Evolutionary conservation across 116 monocot genomes (phyloP), one percentile per base, ranked within the genome.

Genomic region (Trichopus zeylanicus): DNA sequence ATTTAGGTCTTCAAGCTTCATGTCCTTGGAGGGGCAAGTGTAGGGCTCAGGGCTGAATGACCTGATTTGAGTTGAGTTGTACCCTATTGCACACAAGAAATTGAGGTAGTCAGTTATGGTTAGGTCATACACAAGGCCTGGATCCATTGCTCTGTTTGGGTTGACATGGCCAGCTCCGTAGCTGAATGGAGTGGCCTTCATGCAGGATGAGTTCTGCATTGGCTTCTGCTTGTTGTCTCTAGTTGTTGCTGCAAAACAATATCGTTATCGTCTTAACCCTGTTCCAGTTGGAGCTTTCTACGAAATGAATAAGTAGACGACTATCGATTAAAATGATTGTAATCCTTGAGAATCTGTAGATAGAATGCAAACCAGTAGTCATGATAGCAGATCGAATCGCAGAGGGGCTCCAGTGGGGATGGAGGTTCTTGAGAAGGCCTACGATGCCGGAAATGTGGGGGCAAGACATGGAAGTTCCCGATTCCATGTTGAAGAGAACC

Each of bases 401-500:
- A 1, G 86, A 51, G 9, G 90, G 77, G 63, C 79, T 82, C 86
- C 90, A 91, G 26, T 82, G 38, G 4, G 82, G 86, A 32, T 86
- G 64, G 11, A 86, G 71, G 24, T 65, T 72, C 25, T 80, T 78
- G 60, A 91, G 84, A 12, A 92, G 84, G 38, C 81, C 92, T 3
- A 66, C 73, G 29, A 92, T 23, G n/a, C 92, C 88, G 8, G 92
- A 32, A 25, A 84, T 46, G 64, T 92, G 92, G 29, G 92, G 87
- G 64, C 88, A 87, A 5, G 92, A 78, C 92, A 92, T 92, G 22
- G 92, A 92, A 0, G 92, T 92, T 1, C 92, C 92, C 0, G 88
- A 87, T 0, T 30, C 15, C 0, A 67, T 62, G 34, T 81, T 87
- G 73, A 65, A 92, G 7, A n/a, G 31, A 29, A 74, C 76, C 23